phyloP scores from a whole-genome alignment of 441 rosid genomes.

The Caryocar brasiliense region DNA sequence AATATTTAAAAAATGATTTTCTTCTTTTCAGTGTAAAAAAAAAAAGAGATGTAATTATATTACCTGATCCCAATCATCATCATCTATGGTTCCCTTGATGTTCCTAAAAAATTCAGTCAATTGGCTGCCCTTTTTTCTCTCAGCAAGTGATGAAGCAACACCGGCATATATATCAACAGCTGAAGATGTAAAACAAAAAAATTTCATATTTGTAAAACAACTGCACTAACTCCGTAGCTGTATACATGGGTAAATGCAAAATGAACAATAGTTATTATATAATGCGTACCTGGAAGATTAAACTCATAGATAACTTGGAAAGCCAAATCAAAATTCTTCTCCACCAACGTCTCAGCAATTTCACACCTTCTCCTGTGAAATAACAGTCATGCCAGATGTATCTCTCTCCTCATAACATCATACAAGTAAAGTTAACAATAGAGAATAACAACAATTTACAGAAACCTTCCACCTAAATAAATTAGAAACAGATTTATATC shows the following conservation, averaged over 20 bases:
- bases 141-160: constrained; percentile 92
- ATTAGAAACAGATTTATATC: background rate
- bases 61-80: constrained; percentile 99
- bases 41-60: background rate
- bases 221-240: background rate
- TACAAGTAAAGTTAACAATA: background rate
- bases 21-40: background rate
- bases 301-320: constrained; percentile 84
- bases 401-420: background rate
- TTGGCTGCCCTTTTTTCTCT: constrained; percentile 85
- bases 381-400: constrained; percentile 16
- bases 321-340: constrained; percentile 91
- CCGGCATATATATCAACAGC: constrained; percentile 96
- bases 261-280: background rate
- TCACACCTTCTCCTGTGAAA: constrained; percentile 76
- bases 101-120: constrained; percentile 90
- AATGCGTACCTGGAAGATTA: constrained; percentile 68
- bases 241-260: background rate
- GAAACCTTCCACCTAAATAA: background rate
- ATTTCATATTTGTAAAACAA: constrained; percentile 4
- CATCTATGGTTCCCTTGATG: constrained; percentile 79
- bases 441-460: background rate
- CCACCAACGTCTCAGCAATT: constrained; percentile 82
- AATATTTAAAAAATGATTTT: no score
- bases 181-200: constrained; percentile 23